Conservation (phyloP, 768 basidiomycete genomes). For the Trametes meyenii region DNA sequence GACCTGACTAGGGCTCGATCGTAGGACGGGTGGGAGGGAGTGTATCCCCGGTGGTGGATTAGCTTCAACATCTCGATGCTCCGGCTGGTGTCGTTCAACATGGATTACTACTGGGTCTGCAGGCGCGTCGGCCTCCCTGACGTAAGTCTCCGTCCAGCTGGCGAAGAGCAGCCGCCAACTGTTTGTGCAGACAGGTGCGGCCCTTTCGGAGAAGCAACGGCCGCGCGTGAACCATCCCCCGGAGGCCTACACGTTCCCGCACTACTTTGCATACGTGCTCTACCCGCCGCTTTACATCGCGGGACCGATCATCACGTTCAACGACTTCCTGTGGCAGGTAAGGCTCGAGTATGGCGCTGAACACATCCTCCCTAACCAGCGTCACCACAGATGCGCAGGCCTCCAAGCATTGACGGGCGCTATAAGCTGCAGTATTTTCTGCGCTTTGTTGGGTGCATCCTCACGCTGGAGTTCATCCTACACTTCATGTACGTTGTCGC, state of each 20-base stretch:
- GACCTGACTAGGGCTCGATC: slow-evolving; percentile 1
- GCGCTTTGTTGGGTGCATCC: slow-evolving; percentile 69
- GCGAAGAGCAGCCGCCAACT: too few relatives aligned
- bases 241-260: slow-evolving; percentile 64
- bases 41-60: slow-evolving; percentile 92
- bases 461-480: slow-evolving; percentile 89
- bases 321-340: slow-evolving; percentile 95
- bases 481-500: slow-evolving; percentile 98
- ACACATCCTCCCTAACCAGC: neutral
- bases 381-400: slow-evolving; percentile 58
- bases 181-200: slow-evolving; percentile 32
- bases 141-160: slow-evolving; percentile 37
- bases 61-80: slow-evolving; percentile 97
- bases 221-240: slow-evolving; percentile 54
- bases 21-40: slow-evolving; percentile 69
- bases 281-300: slow-evolving; percentile 96
- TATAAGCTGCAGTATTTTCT: slow-evolving; percentile 57
- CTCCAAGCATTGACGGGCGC: slow-evolving; percentile 46
- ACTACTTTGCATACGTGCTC: slow-evolving; percentile 83
- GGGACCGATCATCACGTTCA: slow-evolving; percentile 95
- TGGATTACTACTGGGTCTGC: slow-evolving; percentile 91
- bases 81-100: slow-evolving; percentile 86
- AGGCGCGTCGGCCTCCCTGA: slow-evolving; percentile 41
- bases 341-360: slow-evolving; percentile 25
- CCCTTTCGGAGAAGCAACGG: slow-evolving; percentile 62